phyloP scores from a whole-genome alignment of 148 eudicot genomes.

The Silene conica region DNA sequence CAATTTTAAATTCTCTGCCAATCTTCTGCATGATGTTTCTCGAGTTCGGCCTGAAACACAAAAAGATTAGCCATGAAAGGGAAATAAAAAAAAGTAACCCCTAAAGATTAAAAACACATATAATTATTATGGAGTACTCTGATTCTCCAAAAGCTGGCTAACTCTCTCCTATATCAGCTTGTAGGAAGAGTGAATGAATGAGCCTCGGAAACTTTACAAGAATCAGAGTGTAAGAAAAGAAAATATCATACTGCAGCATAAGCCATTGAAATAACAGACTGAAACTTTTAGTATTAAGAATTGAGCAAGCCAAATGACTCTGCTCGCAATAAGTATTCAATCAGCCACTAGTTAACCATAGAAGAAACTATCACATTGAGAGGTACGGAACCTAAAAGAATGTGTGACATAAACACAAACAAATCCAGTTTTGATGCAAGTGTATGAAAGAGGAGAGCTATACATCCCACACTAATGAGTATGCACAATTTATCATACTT shows the following conservation, averaged over 20 bases:
- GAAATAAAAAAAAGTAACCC: neutral
- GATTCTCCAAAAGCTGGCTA: neutral
- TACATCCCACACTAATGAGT: neutral
- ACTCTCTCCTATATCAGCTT: too few species aligned
- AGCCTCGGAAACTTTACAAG: too few species aligned
- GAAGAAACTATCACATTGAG: constrained; percentile 1
- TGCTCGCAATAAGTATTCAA: constrained; percentile 1
- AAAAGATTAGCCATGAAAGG: constrained; percentile 10
- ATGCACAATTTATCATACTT: too few species aligned
- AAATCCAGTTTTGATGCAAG: neutral
- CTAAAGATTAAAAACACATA: neutral
- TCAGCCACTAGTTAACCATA: neutral
- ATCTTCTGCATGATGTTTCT: constrained; percentile 59
- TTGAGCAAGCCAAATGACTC: neutral
- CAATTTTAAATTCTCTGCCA: constrained; percentile 45
- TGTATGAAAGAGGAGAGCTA: neutral
- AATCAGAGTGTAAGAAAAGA: neutral
- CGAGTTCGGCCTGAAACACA: constrained; percentile 58
- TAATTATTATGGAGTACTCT: neutral
- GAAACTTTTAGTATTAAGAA: neutral
- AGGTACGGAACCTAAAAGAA: neutral
- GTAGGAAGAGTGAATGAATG: too few species aligned
- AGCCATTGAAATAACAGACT: neutral
- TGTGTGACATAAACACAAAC: neutral
- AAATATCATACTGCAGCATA: neutral